Evolutionary conservation across 2,329 filamentous ascomycete genomes (phyloP), one percentile per base, ranked within the genome.

Genomic region (Sphaerulina populicola): DNA sequence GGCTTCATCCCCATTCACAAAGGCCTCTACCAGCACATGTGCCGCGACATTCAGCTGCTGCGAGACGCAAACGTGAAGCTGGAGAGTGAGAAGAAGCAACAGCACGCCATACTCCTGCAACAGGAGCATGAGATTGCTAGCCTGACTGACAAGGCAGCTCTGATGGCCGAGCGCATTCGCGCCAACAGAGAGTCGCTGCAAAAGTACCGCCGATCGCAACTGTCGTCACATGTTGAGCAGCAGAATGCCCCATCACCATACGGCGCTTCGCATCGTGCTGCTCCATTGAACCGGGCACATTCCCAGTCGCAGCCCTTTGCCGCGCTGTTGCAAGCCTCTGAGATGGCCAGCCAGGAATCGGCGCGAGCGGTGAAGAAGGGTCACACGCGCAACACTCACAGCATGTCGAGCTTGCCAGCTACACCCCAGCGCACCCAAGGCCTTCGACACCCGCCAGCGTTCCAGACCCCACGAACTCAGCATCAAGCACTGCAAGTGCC

Each of bases 161-260:
- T 87, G 66, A 75, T 96, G 45, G 80, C 90, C 52, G 86, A 83
- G 55, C 83, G 91, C 15, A 94, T 97, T 57, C 81, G 86, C 38
- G 88, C 94, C 66, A 95, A 95, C 64, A 77, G 91, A 56, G 86
- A 94, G 64, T 89, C 94, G 64, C 82, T 94, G 64, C 79, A 94
- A 44, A 83, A 86, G 62, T 85, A 86, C 60, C 86, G 87, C 1
- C 84, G 85, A 11, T 69, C 67, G 12, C 61, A 63, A 12, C 15
- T 42, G 2, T 42, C 46, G 14, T 51, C 48, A n/a, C 51, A 45
- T n/a, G 30, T 46, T 8, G 46, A 56, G 61, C 68, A 56, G 61
- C 68, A 21, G 33, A 52, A 46, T 43, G 50, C 82, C 80, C 75
- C 38, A 75, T 73, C 63, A 2, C 53, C 58, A 74, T 53, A 69